Evolutionary conservation across 2,329 filamentous ascomycete species (phyloP).

Genomic region (Aschersonia sp.): DNA sequence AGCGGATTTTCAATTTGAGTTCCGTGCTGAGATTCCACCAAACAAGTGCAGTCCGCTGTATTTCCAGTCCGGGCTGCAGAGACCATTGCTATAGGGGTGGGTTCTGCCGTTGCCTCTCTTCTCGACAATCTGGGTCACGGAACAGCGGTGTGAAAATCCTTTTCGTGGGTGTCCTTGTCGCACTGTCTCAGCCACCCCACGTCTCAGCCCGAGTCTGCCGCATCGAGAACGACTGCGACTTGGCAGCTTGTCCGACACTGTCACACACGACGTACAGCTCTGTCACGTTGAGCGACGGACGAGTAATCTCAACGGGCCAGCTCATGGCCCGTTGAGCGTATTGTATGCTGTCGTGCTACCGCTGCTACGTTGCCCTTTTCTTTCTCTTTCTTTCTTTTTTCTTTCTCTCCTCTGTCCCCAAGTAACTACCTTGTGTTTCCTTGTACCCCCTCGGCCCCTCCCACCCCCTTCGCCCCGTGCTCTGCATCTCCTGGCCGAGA

Average conservation of each 20-base stretch:
- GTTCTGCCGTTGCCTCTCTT: not conserved
- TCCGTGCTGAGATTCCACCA: not conserved
- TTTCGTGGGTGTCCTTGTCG: not conserved
- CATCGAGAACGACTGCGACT: not conserved
- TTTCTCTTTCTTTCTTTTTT: too few relatives aligned
- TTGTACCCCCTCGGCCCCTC: too few relatives aligned
- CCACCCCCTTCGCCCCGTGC: too few relatives aligned
- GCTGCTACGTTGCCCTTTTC: not conserved
- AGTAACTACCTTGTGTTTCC: too few relatives aligned
- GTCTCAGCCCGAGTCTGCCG: slow-evolving; percentile 1
- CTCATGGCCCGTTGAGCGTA: not conserved
- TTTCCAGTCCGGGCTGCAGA: too few relatives aligned
- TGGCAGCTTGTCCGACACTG: not conserved
- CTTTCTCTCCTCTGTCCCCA: too few relatives aligned
- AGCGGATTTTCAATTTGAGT: not conserved
- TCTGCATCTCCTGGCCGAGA: too few relatives aligned
- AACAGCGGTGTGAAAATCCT: slow-evolving; percentile 3
- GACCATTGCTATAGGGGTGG: not conserved
- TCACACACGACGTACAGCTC: not conserved
- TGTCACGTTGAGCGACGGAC: not conserved
- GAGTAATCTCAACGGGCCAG: not conserved
- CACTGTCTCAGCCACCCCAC: slow-evolving; percentile 4
- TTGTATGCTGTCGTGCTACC: not conserved
- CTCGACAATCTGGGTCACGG: not conserved
- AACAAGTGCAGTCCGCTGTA: not conserved